Base-by-base conservation (phyloP, 177 flowering plant species). In the Tripterygium wilfordii region DNA sequence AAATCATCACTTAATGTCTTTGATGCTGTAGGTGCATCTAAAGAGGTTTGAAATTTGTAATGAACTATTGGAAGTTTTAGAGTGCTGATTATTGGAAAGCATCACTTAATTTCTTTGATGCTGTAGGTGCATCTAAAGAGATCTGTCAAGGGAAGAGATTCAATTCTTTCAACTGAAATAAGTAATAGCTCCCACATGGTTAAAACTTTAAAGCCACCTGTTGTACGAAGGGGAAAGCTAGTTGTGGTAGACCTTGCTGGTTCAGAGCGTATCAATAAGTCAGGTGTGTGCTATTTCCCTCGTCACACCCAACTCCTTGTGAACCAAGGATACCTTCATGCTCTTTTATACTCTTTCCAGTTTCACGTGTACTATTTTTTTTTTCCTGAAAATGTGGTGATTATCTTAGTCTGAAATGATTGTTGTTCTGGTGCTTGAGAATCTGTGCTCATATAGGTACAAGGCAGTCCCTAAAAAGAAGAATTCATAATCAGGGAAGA, bases 221-320 rank as follows among this genome's bases (percentile, higher is more conserved):
- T 90, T 66, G 72, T 94, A 37, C 85, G 96, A 32, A 94, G 78
- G 63, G 79, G 79, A 37, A 94, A 90, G 70, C 69, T 94, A 24
- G 87, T 89, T 63, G 79, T 94, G 36, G 96, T 94, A 25, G 99
- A 94, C 69, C 96, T 94, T 57, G 99, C 97, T 26, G 99, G 99
- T 61, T 94, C 99, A 48, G 99, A 94, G 72, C 95, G 97, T 8
- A 77, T 89, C 60, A 69, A 85, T 42, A 94, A 94, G 62, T 94
- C 97, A 78, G 99, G 96, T 85, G 33, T 31, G 58, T 45, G 22
- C 1, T 3, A n/a, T 3, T n/a, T n/a, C n/a, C n/a, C n/a, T n/a
- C n/a, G n/a, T n/a, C n/a, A n/a, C n/a, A n/a, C n/a, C n/a, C n/a
- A n/a, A n/a, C n/a, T n/a, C n/a, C n/a, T n/a, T n/a, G n/a, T n/a